Base-by-base conservation (phyloP, 345 rosid genomes). In the Eutrema yunnanense region DNA sequence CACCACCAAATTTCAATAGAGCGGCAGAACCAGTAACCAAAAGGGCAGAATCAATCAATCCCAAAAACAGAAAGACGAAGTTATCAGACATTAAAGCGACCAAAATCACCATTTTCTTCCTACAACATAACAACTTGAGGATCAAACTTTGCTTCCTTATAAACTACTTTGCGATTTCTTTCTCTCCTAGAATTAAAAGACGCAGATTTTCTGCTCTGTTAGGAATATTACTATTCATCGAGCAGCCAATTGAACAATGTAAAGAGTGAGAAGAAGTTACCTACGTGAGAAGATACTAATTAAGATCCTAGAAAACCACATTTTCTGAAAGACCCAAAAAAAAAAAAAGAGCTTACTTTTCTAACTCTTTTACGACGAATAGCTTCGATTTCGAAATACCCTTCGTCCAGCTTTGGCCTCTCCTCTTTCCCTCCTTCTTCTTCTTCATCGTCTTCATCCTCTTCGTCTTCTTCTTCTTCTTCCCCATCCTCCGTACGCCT, bases 341-440 rank as follows among this genome's bases (percentile, higher is more conserved):
- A 49, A 13, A 41, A 64, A 76, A 50, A 62, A 14, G 42, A 52
- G 67, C 57, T 68, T 63, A 96, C 99, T 94, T 96, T 96, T 54
- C 98, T 83, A 41, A 88, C 79, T 72, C 99, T 78, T 81, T 87
- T 89, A 12, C 98, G 89, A 49, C 97, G 97, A 77, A 96, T 92
- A 62, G 95, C 92, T 87, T 96, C 98, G 65, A 96, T 96, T 83
- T 96, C 99, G 66, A 46, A 96, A 80, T 80, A 96, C 11, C 96
- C 99, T 58, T 96, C 99, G 22, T 83, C 98, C 0, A 92, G 95
- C 75, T 87, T 90, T n/a, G 96, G 83, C 73, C 94, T 77, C 27
- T 89, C 88, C 19, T 80, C 87, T 10, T 69, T 74, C 1, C 16
- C 77, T 10, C 46, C 84, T 8, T 65, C 85, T 14, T 41, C 90